Base-by-base conservation (phyloP, 108 stramenopile species). In the Pinguiococcus pyrenoidosus region DNA sequence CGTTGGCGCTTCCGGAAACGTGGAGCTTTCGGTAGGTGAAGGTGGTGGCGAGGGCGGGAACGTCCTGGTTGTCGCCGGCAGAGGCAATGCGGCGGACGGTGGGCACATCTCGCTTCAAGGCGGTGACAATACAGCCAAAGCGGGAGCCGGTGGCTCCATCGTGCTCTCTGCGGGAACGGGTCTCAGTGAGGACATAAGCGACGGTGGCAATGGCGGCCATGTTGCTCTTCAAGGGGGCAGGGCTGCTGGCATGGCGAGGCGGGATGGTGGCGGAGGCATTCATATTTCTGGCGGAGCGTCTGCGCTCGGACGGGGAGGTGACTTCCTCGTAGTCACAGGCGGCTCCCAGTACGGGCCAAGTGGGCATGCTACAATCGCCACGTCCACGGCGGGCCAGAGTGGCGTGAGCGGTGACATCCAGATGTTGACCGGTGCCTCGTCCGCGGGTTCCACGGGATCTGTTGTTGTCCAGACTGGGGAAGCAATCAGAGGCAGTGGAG, bases 91-190 rank as follows among this genome's bases (percentile, higher is more conserved):
- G 12, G 37, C 33, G 2, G 23, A 61, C 21, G 71, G 71, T 21
- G 71, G 71, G 4, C 60, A 64, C 32, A 38, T 73, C 12, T 37
- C 52, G 25, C 28, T 73, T n/a, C 22, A 36, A 3, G 71, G 68
- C 1, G 71, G 71, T 4, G 49, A 62, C 32, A 23, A 66, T 25
- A 36, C 64, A 9, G 32, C 29, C 6, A 18, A 41, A 4, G 32
- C 22, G 3, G 5, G 24, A 2, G 12, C 37, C 16, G 71, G 71
- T 8, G 71, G 71, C 20, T 29, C 30, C 22, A 47, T 76, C 14
- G 47, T 56, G 6, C 24, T 77, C 12, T 30, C 37, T 28, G 74
- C 60, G 7, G 79, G 79, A 29, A 65, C 69, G 22, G 75, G 70
- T 6, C 42, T 41, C 4, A 63, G 68, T 0, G 26, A 28, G 1